Percentiles rank a stretch among this genome's conserved stretches.
phyloP scores from a whole-genome alignment of 73 alveolate genomes.

The Paramecium caudatum region DNA sequence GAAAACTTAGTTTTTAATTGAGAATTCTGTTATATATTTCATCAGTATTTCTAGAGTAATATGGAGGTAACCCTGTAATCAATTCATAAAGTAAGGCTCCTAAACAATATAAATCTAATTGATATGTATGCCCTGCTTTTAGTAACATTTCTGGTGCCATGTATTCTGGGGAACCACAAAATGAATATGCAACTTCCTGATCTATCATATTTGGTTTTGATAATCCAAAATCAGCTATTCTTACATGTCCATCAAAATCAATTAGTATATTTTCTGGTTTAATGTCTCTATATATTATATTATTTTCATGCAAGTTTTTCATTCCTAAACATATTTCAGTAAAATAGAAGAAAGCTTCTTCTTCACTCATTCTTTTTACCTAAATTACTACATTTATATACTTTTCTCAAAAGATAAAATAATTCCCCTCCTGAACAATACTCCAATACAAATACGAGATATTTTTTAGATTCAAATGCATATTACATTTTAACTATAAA shows the following conservation, averaged over 20 bases:
- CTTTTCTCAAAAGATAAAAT: slow-evolving; percentile 71
- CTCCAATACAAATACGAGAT: slow-evolving; percentile 90
- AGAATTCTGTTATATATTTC: slow-evolving; percentile 73
- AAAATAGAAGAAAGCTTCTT: slow-evolving; percentile 80
- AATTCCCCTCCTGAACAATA: slow-evolving; percentile 89
- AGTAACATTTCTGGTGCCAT: slow-evolving; percentile 83
- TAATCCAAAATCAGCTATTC: slow-evolving; percentile 82
- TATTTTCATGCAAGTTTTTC: slow-evolving; percentile 81
- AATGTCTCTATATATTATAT: slow-evolving; percentile 80
- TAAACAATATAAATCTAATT: slow-evolving; percentile 79
- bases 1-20: slow-evolving; percentile 70
- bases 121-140: slow-evolving; percentile 78
- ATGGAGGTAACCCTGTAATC: slow-evolving; percentile 81
- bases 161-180: slow-evolving; percentile 87
- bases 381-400: slow-evolving; percentile 23
- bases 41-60: slow-evolving; percentile 68
- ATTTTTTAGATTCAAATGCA: slow-evolving; percentile 90
- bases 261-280: slow-evolving; percentile 86
- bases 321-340: slow-evolving; percentile 81
- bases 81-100: slow-evolving; percentile 82
- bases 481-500: slow-evolving; percentile 90
- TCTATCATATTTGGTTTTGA: slow-evolving; percentile 75
- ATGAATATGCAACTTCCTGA: slow-evolving; percentile 76
- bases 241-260: slow-evolving; percentile 80
- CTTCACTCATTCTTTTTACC: slow-evolving; percentile 81